Evolutionary conservation across 139 green algal genomes (phyloP).

Genomic region (Micromonas pusilla): DNA sequence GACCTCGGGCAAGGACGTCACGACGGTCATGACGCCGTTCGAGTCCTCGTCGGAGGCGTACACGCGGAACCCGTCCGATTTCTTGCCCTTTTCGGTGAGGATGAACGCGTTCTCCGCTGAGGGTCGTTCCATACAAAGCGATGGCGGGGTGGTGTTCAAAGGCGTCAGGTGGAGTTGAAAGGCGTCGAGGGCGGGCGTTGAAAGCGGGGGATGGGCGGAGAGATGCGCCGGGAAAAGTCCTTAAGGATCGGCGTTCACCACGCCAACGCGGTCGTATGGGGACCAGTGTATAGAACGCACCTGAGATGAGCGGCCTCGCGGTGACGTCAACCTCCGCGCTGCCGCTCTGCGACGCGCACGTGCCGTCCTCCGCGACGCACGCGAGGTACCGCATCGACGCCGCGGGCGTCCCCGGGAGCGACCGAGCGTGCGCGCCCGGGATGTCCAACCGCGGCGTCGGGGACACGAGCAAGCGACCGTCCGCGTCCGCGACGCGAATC

Average conservation of each 20-base stretch:
- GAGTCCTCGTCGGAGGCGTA: background rate
- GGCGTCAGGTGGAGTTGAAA: too few species aligned
- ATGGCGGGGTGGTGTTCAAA: too few species aligned
- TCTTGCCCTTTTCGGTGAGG: background rate
- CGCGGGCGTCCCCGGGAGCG: too few species aligned
- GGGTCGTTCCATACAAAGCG: too few species aligned
- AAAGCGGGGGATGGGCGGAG: too few species aligned
- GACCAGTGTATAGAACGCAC: too few species aligned
- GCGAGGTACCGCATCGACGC: background rate
- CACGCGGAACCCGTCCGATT: background rate
- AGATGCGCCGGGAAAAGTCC: too few species aligned
- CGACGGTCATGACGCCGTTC: background rate
- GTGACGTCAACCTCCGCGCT: background rate
- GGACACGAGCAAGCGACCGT: background rate
- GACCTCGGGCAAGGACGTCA: background rate
- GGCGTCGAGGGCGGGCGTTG: too few species aligned
- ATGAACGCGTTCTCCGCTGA: background rate
- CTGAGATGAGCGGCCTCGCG: too few species aligned
- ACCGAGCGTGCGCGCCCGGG: too few species aligned
- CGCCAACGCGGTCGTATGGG: too few species aligned
- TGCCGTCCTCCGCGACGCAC: background rate
- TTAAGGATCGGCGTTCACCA: too few species aligned
- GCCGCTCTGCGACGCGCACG: background rate
- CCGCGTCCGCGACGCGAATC: background rate
- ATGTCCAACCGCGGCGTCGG: background rate